Percentiles rank a stretch among this genome's conserved stretches.
phyloP scores from a whole-genome alignment of 129 eudicot genomes.

The Flaveria ramosissima region DNA sequence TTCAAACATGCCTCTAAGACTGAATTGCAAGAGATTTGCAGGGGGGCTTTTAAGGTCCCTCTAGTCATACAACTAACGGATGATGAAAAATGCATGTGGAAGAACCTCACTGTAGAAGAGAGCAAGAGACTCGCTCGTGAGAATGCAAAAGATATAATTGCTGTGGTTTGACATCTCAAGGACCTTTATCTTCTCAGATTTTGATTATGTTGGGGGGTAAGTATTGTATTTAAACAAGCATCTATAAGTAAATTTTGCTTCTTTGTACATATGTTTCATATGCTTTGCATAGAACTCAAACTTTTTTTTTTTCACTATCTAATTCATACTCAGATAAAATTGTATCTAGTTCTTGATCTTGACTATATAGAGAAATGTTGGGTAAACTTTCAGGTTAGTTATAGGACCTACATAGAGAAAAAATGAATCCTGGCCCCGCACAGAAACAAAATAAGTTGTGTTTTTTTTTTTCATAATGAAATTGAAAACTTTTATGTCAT shows the following conservation, averaged over 20 bases:
- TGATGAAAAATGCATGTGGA: constrained; percentile 98
- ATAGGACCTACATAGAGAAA: not conserved
- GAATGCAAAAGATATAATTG: constrained; percentile 95
- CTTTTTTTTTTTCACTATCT: not conserved
- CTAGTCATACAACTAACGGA: constrained; percentile 88
- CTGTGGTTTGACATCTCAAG: constrained; percentile 97
- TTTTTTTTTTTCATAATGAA: not conserved
- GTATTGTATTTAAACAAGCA: constrained; percentile 35
- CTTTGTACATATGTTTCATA: not conserved
- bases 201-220: constrained; percentile 90
- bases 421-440: not conserved
- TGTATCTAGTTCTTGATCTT: not conserved
- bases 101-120: constrained; percentile 82
- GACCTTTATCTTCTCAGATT: constrained; percentile 90
- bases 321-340: not conserved
- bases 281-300: not conserved
- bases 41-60: constrained; percentile 96
- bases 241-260: not conserved
- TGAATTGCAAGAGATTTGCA: constrained; percentile 75
- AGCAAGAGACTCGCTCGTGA: constrained; percentile 93
- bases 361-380: not conserved
- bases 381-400: not conserved
- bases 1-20: not conserved
- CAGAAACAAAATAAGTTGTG: too few relatives aligned
- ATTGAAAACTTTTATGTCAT: not conserved